These are phyloP conservation scores for Diaporthe sp. DNA, from an alignment of 2,329 filamentous ascomycete species.

Conservation along the genomic window DNA sequence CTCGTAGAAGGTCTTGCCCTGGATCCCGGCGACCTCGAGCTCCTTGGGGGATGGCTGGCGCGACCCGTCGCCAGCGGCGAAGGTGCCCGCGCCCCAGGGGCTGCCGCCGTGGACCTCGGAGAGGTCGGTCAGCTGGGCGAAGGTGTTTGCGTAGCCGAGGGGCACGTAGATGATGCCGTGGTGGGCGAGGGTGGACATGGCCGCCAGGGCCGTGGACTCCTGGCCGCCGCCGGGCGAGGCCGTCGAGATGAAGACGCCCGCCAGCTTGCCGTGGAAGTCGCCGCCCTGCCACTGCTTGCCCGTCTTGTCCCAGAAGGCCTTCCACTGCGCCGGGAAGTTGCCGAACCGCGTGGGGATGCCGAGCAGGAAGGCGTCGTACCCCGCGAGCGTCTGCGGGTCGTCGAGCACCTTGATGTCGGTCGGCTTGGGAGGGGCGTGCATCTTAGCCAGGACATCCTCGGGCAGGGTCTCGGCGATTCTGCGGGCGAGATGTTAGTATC, in stretches of 20 bases:
- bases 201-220: slow-evolving; percentile 85
- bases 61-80: slow-evolving; percentile 83
- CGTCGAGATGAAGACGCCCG: slow-evolving; percentile 92
- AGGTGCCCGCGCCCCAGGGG: slow-evolving; percentile 95
- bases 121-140: slow-evolving; percentile 78
- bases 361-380: slow-evolving; percentile 91
- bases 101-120: slow-evolving; percentile 87
- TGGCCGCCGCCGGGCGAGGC: slow-evolving; percentile 89
- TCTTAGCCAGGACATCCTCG: slow-evolving; percentile 86
- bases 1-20: slow-evolving; percentile 90
- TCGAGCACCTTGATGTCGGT: slow-evolving; percentile 74
- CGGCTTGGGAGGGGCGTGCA: slow-evolving; percentile 88
- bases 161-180: slow-evolving; percentile 98
- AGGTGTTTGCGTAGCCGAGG: slow-evolving; percentile 88
- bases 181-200: slow-evolving; percentile 89
- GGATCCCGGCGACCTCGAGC: slow-evolving; percentile 82
- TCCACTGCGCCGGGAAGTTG: slow-evolving; percentile 98
- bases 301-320: slow-evolving; percentile 91
- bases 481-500: slow-evolving; percentile 20
- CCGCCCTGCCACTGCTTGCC: slow-evolving; percentile 87
- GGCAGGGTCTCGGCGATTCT: slow-evolving; percentile 89
- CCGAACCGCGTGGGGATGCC: slow-evolving; percentile 97
- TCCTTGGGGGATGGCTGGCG: slow-evolving; percentile 84
- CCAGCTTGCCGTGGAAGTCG: slow-evolving; percentile 87
- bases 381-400: slow-evolving; percentile 71